A percentile compares a stretch with the other conserved stretches of the same genome.
These are phyloP conservation scores for Penicillium occitanis DNA, from an alignment of 2,329 filamentous ascomycete species.

Conservation along the genomic window DNA sequence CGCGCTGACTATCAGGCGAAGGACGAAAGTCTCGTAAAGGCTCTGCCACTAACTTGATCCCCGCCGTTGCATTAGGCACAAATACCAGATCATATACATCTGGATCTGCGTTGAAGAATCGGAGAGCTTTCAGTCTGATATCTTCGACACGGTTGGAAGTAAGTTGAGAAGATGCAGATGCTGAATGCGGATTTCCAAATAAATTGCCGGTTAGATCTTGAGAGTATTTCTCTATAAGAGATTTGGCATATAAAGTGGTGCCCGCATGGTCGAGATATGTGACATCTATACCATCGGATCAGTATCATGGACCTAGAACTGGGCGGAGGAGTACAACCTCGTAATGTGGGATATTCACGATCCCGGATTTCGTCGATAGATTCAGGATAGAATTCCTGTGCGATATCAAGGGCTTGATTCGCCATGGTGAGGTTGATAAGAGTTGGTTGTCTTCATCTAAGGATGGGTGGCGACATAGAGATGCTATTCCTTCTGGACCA, in stretches of 20 bases:
- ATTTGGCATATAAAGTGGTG: slow-evolving; percentile 80
- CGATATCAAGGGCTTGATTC: slow-evolving; percentile 22
- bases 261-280: slow-evolving; percentile 93
- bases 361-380: slow-evolving; percentile 50
- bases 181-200: slow-evolving; percentile 90
- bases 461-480: slow-evolving; percentile 19
- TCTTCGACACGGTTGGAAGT: slow-evolving; percentile 75
- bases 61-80: slow-evolving; percentile 87
- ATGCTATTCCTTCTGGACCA: background rate
- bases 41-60: slow-evolving; percentile 82
- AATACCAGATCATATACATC: slow-evolving; percentile 84
- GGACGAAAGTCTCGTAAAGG: slow-evolving; percentile 61
- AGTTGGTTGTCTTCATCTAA: slow-evolving; percentile 1
- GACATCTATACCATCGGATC: slow-evolving; percentile 53
- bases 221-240: slow-evolving; percentile 75
- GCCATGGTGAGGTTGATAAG: slow-evolving; percentile 13
- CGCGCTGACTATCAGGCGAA: slow-evolving; percentile 33
- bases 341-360: slow-evolving; percentile 49
- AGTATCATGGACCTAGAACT: background rate
- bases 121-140: slow-evolving; percentile 66
- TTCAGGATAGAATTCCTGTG: slow-evolving; percentile 39
- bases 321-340: slow-evolving; percentile 30
- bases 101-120: slow-evolving; percentile 79
- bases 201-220: slow-evolving; percentile 74
- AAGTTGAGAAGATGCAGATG: slow-evolving; percentile 74